Conservation (phyloP, 2,329 filamentous ascomycete species). For the Trichophyton benhamiae region DNA sequence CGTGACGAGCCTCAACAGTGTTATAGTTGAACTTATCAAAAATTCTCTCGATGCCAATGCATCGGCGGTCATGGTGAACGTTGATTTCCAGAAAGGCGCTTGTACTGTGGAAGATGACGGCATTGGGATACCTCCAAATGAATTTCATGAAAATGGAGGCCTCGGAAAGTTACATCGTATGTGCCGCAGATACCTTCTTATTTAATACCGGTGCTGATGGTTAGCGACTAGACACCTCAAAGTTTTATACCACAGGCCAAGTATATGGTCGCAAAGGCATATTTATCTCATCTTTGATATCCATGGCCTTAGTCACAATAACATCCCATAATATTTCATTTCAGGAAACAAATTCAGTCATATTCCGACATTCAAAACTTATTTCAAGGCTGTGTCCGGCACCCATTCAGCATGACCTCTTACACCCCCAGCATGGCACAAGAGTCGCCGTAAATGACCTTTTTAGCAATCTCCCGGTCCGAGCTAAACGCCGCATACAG, state of each 20-base stretch:
- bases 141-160: conserved; percentile 60
- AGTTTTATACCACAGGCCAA: conserved; percentile 37
- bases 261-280: conserved; percentile 57
- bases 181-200: conserved; percentile 19
- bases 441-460: conserved; percentile 63
- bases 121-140: conserved; percentile 56
- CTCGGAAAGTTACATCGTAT: conserved; percentile 62
- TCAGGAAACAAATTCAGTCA: conserved; percentile 48
- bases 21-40: conserved; percentile 58
- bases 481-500: conserved; percentile 64
- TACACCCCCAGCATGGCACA: conserved; percentile 54
- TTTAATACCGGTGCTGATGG: background rate
- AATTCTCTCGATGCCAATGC: conserved; percentile 78
- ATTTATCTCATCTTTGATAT: conserved; percentile 66
- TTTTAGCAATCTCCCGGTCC: conserved; percentile 82
- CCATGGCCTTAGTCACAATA: conserved; percentile 64
- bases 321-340: conserved; percentile 51
- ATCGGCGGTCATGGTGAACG: conserved; percentile 52
- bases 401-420: conserved; percentile 45
- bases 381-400: conserved; percentile 54
- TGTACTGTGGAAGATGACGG: conserved; percentile 81
- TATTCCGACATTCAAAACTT: conserved; percentile 56
- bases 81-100: conserved; percentile 64
- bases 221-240: conserved; percentile 59
- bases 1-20: conserved; percentile 61